phyloP scores from a whole-genome alignment of 306 rosid genomes.

The Arachis stenosperma region DNA sequence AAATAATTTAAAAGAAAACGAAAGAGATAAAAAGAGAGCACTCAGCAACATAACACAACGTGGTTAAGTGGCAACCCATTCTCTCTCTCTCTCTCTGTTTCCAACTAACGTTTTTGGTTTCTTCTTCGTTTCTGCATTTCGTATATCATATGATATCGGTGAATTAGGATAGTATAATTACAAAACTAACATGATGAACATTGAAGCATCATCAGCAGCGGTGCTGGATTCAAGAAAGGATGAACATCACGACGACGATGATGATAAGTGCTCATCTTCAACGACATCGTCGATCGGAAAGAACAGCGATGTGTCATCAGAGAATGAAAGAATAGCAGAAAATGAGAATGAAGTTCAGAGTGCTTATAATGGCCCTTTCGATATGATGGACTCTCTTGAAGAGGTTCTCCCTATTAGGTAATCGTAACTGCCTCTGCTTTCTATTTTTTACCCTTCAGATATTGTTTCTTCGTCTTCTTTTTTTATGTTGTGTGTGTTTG shows the following conservation, averaged over 20 bases:
- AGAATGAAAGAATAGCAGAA: conserved; percentile 30
- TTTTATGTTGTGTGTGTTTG: too few species aligned
- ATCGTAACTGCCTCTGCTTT: background rate
- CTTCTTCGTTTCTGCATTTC: background rate
- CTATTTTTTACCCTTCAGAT: too few species aligned
- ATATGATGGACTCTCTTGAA: conserved; percentile 73
- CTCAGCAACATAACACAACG: background rate
- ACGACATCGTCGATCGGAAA: conserved; percentile 80
- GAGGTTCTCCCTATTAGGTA: conserved; percentile 76
- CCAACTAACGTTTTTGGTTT: background rate
- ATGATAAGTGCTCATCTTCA: conserved; percentile 49
- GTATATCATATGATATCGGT: background rate
- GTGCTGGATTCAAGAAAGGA: background rate
- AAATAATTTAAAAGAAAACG: background rate
- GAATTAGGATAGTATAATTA: background rate
- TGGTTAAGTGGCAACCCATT: background rate
- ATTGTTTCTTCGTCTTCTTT: too few species aligned
- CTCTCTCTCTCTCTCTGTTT: background rate
- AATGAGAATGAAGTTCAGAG: conserved; percentile 66
- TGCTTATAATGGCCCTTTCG: conserved; percentile 58
- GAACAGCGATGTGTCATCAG: conserved; percentile 65
- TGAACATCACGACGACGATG: conserved; percentile 18
- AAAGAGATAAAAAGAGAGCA: background rate
- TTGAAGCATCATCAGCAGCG: conserved; percentile 36
- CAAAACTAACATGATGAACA: conserved; percentile 6